Base-by-base conservation (phyloP, 1,139 yeast species). In the Saccharomyces hybrid region DNA sequence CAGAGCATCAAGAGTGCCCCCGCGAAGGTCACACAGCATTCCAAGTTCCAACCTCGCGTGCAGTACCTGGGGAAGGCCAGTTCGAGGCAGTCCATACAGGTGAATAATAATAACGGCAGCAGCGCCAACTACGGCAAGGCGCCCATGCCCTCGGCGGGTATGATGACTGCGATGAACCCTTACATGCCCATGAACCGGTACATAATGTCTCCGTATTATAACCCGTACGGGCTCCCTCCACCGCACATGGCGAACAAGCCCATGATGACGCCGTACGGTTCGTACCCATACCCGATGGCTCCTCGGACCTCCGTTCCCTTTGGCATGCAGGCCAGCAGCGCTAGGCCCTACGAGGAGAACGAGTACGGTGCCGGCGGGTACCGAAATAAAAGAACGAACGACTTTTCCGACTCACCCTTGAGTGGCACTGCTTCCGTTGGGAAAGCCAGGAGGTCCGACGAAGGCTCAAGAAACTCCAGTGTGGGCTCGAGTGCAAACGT, bases 121-220 rank as follows among this genome's bases (percentile, higher is more conserved):
- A 47, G 49, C 48, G 44, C 7, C 49, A 29, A 29, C 4, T 47
- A 48, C 14, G 29, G 48, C 7, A 52, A 52, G 14, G 49, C 47
- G n/a, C 41, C 49, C 14, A 51, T 52, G 44, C 44, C 44, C 25
- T 38, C 44, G 13, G 44, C 44, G 44, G 44, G 44, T 8, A 11
- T 38, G 5, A 38, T 38, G 44, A 38, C 44, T 3, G 44, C 44
- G 2, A 16, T 38, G 25, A 38, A 38, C 13, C 44, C 44, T 8
- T 38, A 38, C 48, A 41, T 52, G 42, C 54, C 56, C 54, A 54
- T 49, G 49, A 55, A 52, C 27, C 49, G 49, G 7, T 52, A 64
- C 54, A 47, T 52, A 19, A 50, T 52, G 81, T 80, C 57, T 13
- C 50, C 44, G 50, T 51, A 13, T 26, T 47, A 7, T 11, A 49